Evolutionary conservation across 495 filamentous ascomycete genomes (phyloP).

Genomic region (Apiosordaria backusii): DNA sequence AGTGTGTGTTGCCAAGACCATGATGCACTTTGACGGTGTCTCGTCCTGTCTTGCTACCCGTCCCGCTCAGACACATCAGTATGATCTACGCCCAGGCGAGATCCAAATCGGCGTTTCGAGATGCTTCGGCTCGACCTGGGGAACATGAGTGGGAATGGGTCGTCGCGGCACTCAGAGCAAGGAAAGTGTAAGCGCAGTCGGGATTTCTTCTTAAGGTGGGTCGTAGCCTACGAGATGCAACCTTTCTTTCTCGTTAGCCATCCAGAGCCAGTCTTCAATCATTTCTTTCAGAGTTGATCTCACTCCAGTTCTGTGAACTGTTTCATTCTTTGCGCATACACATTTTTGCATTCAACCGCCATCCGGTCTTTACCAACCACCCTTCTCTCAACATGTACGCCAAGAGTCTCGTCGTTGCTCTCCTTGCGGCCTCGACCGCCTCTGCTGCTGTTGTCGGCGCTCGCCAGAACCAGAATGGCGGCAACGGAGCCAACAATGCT

Average conservation of each 20-base stretch:
- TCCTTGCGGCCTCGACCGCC: conserved; percentile 30
- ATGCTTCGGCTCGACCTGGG: background rate
- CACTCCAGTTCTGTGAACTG: conserved; percentile 31
- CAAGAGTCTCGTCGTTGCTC: conserved; percentile 29
- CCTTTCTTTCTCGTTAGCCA: background rate
- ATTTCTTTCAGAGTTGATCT: conserved; percentile 31
- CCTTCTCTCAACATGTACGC: conserved; percentile 27
- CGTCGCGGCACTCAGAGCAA: no score
- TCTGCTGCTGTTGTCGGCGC: conserved; percentile 28
- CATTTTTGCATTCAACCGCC: conserved; percentile 20
- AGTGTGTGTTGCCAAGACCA: conserved; percentile 4
- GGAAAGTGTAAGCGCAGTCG: background rate
- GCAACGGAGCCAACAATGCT: conserved; percentile 27
- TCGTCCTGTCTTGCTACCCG: conserved; percentile 4
- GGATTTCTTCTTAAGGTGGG: background rate
- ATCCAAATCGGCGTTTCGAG: conserved; percentile 7
- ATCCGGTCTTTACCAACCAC: conserved; percentile 28
- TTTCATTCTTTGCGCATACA: conserved; percentile 25
- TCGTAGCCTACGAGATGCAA: background rate
- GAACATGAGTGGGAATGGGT: no score
- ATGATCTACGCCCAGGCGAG: conserved; percentile 9
- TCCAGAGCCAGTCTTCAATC: conserved; percentile 8
- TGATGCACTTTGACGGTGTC: background rate
- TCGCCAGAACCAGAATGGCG: conserved; percentile 39
- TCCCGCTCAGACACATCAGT: background rate